Evolutionary conservation across 768 basidiomycete genomes (phyloP), one percentile per base, ranked within the genome.

Genomic region (Butyriboletus loyo): DNA sequence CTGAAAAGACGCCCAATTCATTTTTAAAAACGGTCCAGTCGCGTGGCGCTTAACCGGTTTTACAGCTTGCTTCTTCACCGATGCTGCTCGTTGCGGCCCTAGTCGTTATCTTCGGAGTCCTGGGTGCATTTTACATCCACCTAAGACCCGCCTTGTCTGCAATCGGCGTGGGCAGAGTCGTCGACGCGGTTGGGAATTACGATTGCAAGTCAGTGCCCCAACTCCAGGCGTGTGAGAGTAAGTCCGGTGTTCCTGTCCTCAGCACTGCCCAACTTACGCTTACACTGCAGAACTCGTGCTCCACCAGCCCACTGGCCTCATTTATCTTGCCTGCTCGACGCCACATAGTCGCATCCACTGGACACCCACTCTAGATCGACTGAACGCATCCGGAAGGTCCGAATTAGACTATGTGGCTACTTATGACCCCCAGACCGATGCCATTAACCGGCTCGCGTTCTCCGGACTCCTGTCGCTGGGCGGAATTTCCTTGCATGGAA

Each of bases 151-250:
- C 75, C 1, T 66, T 87, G 28, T 50, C 58, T 25, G 59, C 64
- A 1, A 42, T 67, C 5, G 85, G 85, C 1, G 57, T 75, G 21
- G 77, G 76, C 28, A 77, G 83, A 27, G 61, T 64, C 32, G 58
- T 84, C 11, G 60, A 75, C 42, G 46, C 77, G 0, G 53, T 81
- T 4, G 80, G 80, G 17, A 82, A 81, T 59, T 58, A 63, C 1
- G 53, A 75, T 31, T 87, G 87, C 66, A 74, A 60, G 22, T 67
- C 62, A 1, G 69, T 86, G 17, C 74, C 77, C 7, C 75, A 78
- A n/a, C 66, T 87, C 19, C 69, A 81, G 53, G 86, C 84, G 22
- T 88, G 86, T 57, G 86, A 88, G 71, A 86, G 86, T 85, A 59
- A 24, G 77, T 41, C 42, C 6, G 4, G 14, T 46, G 21, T 27